Conservation (phyloP, 164 flowering plant species). For the Houttuynia cordata region DNA sequence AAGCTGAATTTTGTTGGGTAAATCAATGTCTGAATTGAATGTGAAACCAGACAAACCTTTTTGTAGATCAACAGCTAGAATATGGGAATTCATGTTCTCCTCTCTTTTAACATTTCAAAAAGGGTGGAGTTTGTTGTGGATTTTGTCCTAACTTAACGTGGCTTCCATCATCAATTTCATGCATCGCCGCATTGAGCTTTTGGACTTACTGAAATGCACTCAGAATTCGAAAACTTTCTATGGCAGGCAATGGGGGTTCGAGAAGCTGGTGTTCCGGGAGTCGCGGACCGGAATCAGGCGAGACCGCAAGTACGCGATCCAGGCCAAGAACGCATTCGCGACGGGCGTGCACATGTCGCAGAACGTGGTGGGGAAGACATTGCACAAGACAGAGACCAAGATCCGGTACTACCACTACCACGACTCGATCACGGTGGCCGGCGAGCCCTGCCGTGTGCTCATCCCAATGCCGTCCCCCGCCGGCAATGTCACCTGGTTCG, state of each 20-base stretch:
- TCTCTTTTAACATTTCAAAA: too few relatives aligned
- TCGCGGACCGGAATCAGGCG: constrained; percentile 27
- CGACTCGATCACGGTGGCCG: constrained; percentile 37
- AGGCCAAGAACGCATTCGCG: constrained; percentile 33
- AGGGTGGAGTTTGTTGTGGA: too few relatives aligned
- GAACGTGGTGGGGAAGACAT: constrained; percentile 30
- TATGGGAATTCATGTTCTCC: too few relatives aligned
- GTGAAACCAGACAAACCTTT: too few relatives aligned
- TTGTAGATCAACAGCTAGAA: too few relatives aligned
- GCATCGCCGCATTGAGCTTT: too few relatives aligned
- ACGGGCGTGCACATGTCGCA: constrained; percentile 52
- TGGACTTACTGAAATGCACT: too few relatives aligned
- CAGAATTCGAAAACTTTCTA: too few relatives aligned
- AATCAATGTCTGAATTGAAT: too few relatives aligned
- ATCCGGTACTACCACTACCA: constrained; percentile 64
- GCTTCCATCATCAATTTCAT: too few relatives aligned
- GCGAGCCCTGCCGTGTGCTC: constrained; percentile 45
- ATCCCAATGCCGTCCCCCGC: constrained; percentile 31
- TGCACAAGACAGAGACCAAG: constrained; percentile 34
- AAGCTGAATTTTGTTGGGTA: too few relatives aligned
- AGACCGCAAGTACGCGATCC: constrained; percentile 42
- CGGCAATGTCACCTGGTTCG: constrained; percentile 25
- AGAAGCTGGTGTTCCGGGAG: constrained; percentile 43
- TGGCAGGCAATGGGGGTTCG: constrained; percentile 49
- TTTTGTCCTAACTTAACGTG: too few relatives aligned